These are phyloP conservation scores for Geotrichum restrictum DNA, from an alignment of 1,139 yeast species.

Conservation along the genomic window DNA sequence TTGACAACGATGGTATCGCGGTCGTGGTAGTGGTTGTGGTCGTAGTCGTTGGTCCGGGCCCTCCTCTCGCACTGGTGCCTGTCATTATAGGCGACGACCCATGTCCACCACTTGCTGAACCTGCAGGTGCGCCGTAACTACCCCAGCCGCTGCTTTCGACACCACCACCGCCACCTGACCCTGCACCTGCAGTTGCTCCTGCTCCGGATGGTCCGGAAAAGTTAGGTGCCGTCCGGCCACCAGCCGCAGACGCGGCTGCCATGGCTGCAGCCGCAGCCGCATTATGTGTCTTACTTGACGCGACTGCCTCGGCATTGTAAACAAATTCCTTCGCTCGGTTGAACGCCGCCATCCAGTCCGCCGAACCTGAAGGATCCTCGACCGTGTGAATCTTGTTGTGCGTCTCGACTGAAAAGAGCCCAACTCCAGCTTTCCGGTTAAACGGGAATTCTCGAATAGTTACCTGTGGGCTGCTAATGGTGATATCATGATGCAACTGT, in stretches of 20 bases:
- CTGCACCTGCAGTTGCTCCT: background rate
- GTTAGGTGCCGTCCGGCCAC: slow-evolving; percentile 12
- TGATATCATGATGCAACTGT: slow-evolving; percentile 35
- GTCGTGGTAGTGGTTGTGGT: no score
- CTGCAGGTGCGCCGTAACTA: background rate
- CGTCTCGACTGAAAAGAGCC: slow-evolving; percentile 36
- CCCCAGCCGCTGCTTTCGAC: background rate
- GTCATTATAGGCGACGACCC: no score
- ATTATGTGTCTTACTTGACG: slow-evolving; percentile 24
- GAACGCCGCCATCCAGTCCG: slow-evolving; percentile 38
- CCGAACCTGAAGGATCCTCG: slow-evolving; percentile 36
- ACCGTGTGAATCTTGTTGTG: slow-evolving; percentile 37
- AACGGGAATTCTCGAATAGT: slow-evolving; percentile 36
- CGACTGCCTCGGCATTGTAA: slow-evolving; percentile 26
- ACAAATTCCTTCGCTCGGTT: slow-evolving; percentile 32
- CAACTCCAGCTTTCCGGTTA: slow-evolving; percentile 32
- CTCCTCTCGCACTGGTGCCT: no score
- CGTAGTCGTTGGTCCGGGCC: no score
- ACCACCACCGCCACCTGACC: background rate
- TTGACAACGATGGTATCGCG: background rate
- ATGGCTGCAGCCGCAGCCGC: slow-evolving; percentile 38
- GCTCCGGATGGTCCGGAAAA: slow-evolving; percentile 1
- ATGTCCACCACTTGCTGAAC: no score
- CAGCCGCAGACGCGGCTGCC: slow-evolving; percentile 37
- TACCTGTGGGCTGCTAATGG: slow-evolving; percentile 36